Percentiles rank a stretch among this genome's conserved stretches.
Conservation (phyloP, 2,329 filamentous ascomycete species). For the Fusarium sulawesiense region DNA sequence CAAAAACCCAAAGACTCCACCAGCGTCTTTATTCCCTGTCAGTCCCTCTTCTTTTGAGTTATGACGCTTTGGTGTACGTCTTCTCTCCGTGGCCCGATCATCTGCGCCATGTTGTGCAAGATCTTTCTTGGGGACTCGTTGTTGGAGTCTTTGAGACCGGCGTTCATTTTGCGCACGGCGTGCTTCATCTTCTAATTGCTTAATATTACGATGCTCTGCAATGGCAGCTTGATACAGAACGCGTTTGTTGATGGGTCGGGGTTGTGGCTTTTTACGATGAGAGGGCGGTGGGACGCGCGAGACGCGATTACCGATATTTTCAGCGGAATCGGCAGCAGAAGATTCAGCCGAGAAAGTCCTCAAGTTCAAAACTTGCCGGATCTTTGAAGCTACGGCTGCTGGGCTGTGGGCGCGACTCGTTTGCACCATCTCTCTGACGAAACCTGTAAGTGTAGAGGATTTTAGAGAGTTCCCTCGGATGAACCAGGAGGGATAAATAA, state of each 20-base stretch:
- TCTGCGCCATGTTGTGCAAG: background rate
- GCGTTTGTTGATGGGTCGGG: background rate
- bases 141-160: background rate
- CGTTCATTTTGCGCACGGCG: background rate
- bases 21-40: background rate
- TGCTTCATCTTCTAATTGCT: background rate
- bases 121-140: background rate
- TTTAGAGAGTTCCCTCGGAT: background rate
- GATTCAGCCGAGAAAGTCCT: background rate
- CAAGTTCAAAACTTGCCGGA: background rate
- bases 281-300: background rate
- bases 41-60: background rate
- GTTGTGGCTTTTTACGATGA: background rate
- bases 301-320: background rate
- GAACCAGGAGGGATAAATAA: background rate
- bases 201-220: background rate
- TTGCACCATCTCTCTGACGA: background rate
- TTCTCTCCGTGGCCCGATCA: background rate
- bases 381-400: background rate
- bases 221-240: conserved; percentile 1
- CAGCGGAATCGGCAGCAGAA: background rate
- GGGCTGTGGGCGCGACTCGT: background rate
- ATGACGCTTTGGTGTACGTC: background rate
- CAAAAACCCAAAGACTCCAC: background rate
- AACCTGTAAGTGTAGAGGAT: background rate